A percentile compares a stretch with the other conserved stretches of the same genome.
These are phyloP conservation scores for Amanita molliuscula DNA, from an alignment of 768 basidiomycete species.

Conservation along the genomic window DNA sequence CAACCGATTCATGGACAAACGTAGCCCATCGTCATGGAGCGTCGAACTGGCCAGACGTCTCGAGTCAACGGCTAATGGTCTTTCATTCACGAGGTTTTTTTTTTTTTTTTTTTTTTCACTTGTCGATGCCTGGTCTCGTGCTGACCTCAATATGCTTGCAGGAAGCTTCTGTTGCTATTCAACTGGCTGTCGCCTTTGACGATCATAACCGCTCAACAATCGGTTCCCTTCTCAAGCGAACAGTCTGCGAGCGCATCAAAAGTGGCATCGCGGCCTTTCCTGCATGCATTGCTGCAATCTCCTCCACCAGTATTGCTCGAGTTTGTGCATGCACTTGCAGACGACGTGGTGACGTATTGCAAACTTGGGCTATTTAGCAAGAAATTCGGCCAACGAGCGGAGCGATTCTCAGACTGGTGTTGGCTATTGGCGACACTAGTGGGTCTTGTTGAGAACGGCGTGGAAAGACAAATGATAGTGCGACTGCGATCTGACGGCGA, in stretches of 20 bases:
- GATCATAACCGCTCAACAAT: slow-evolving; percentile 59
- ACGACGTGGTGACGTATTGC: slow-evolving; percentile 74
- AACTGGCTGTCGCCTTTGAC: slow-evolving; percentile 78
- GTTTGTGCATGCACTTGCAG: slow-evolving; percentile 61
- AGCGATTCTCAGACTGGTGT: slow-evolving; percentile 74
- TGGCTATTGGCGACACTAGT: slow-evolving; percentile 77
- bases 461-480: slow-evolving; percentile 65
- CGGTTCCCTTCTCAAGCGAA: slow-evolving; percentile 49
- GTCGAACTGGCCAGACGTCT: slow-evolving; percentile 48
- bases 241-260: slow-evolving; percentile 24
- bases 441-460: slow-evolving; percentile 73
- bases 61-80: slow-evolving; percentile 47
- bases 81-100: slow-evolving; percentile 73
- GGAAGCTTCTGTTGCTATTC: slow-evolving; percentile 74
- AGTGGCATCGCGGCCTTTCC: slow-evolving; percentile 44
- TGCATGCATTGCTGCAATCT: slow-evolving; percentile 68
- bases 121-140: slow-evolving; percentile 1
- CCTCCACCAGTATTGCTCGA: slow-evolving; percentile 78
- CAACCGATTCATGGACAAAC: slow-evolving; percentile 36
- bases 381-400: slow-evolving; percentile 57
- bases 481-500: slow-evolving; percentile 55
- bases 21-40: slow-evolving; percentile 42
- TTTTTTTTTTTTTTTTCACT: no score
- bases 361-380: slow-evolving; percentile 60
- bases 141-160: slow-evolving; percentile 26